Conservation (phyloP, 108 stramenopile species). For the Chaetoceros tenuissimus region DNA sequence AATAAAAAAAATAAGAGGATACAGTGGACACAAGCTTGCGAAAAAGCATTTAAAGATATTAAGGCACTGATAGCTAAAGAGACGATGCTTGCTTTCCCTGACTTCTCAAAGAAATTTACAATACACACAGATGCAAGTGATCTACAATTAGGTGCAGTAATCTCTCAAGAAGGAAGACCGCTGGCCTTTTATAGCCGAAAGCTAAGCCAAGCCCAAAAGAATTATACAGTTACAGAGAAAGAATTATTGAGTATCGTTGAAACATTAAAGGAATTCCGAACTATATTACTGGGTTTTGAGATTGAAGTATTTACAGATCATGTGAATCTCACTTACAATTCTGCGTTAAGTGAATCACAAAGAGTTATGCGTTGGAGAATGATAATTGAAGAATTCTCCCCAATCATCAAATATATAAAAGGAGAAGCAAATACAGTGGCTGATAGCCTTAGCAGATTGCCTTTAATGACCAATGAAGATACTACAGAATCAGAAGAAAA, state of each 20-base stretch:
- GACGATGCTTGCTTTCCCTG: slow-evolving; percentile 30
- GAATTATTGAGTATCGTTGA: slow-evolving; percentile 43
- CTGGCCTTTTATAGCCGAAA: slow-evolving; percentile 34
- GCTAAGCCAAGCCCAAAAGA: slow-evolving; percentile 20
- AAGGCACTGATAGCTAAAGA: slow-evolving; percentile 27
- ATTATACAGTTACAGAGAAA: slow-evolving; percentile 24
- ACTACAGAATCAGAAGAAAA: neutral
- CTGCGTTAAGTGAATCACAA: slow-evolving; percentile 21
- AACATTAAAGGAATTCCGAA: slow-evolving; percentile 35
- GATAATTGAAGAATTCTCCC: slow-evolving; percentile 27
- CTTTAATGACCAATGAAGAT: slow-evolving; percentile 1
- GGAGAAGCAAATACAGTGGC: slow-evolving; percentile 18
- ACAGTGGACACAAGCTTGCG: slow-evolving; percentile 20
- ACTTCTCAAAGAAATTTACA: slow-evolving; percentile 20
- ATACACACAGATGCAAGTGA: no score
- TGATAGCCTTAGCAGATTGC: slow-evolving; percentile 12
- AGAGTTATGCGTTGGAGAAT: slow-evolving; percentile 32
- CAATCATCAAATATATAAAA: slow-evolving; percentile 12
- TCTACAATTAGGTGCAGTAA: slow-evolving; percentile 27
- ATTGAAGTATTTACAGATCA: slow-evolving; percentile 18
- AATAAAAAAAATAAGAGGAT: slow-evolving; percentile 15
- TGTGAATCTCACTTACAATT: slow-evolving; percentile 20
- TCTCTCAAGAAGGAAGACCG: slow-evolving; percentile 28
- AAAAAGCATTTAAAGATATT: slow-evolving; percentile 31
- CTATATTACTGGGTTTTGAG: slow-evolving; percentile 22